phyloP scores from a whole-genome alignment of 805 yeast species.

The Candida taoyuanica region DNA sequence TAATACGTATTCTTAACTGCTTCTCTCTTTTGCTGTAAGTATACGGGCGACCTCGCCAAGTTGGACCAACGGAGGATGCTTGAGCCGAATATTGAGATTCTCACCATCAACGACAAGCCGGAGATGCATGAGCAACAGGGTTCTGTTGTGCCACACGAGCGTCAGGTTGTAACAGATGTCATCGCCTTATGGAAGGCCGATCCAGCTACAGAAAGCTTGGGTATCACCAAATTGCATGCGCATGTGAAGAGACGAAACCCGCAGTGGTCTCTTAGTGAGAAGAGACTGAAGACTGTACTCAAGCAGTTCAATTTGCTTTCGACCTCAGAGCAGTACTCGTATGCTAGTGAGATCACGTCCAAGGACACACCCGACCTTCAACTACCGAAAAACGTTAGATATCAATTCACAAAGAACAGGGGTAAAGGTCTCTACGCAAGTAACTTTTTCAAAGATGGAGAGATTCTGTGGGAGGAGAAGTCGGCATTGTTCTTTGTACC shows the following conservation, averaged over 20 bases:
- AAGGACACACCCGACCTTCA: conserved; percentile 40
- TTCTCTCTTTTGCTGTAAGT: too few species aligned
- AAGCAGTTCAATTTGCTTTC: conserved; percentile 51
- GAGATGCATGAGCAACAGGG: conserved; percentile 5
- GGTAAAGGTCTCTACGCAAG: conserved; percentile 63
- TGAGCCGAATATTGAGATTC: conserved; percentile 26
- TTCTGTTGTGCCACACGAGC: conserved; percentile 27
- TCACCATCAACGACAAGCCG: conserved; percentile 28
- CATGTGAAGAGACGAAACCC: conserved; percentile 48
- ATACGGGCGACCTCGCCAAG: background rate
- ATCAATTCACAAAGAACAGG: conserved; percentile 44
- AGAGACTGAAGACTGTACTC: conserved; percentile 48
- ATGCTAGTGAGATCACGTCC: conserved; percentile 51
- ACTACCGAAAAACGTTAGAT: conserved; percentile 40
- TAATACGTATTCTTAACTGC: too few species aligned
- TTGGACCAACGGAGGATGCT: conserved; percentile 3
- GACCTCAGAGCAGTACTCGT: conserved; percentile 41
- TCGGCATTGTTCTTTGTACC: conserved; percentile 58
- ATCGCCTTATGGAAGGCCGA: conserved; percentile 64
- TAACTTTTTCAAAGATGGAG: conserved; percentile 43
- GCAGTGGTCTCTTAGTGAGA: conserved; percentile 60
- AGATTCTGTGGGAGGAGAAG: conserved; percentile 55
- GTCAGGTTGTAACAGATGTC: conserved; percentile 40
- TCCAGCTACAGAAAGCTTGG: conserved; percentile 54
- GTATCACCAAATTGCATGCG: conserved; percentile 48